These are phyloP conservation scores for Mucuna pruriens DNA, from an alignment of 306 rosid species.

Conservation along the genomic window DNA sequence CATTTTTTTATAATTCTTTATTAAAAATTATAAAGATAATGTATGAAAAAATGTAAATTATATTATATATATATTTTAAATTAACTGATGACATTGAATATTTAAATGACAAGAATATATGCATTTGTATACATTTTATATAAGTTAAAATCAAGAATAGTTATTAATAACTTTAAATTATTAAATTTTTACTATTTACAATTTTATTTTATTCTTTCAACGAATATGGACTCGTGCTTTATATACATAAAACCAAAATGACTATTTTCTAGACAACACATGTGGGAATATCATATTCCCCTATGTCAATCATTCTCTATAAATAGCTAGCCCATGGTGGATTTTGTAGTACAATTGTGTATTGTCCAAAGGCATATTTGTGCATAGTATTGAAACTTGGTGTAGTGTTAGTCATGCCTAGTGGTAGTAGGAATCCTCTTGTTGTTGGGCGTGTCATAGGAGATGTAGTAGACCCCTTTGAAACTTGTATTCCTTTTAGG, in stretches of 20 bases:
- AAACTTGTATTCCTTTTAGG: conserved; percentile 26
- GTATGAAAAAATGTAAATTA: too few relatives aligned
- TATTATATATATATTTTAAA: too few relatives aligned
- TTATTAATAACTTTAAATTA: too few relatives aligned
- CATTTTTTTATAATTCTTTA: too few relatives aligned
- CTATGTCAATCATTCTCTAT: background rate
- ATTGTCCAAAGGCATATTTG: background rate
- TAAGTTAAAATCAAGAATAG: too few relatives aligned
- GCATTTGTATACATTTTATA: too few relatives aligned
- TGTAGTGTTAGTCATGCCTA: conserved; percentile 6
- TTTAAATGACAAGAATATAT: too few relatives aligned
- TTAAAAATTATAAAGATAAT: too few relatives aligned
- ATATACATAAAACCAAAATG: background rate
- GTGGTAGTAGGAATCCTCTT: conserved; percentile 40
- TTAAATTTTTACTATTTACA: background rate
- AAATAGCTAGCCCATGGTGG: background rate
- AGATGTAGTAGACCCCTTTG: conserved; percentile 51
- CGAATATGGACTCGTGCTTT: background rate
- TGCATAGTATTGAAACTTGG: background rate
- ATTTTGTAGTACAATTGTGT: background rate
- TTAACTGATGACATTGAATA: too few relatives aligned
- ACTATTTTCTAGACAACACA: background rate
- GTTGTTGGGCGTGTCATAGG: conserved; percentile 52
- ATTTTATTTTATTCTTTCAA: background rate
- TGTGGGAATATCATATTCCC: background rate